Evolutionary conservation across 2,329 filamentous ascomycete species (phyloP), one percentile per base, ranked within the genome.

Genomic region (Cladosporium velox): DNA sequence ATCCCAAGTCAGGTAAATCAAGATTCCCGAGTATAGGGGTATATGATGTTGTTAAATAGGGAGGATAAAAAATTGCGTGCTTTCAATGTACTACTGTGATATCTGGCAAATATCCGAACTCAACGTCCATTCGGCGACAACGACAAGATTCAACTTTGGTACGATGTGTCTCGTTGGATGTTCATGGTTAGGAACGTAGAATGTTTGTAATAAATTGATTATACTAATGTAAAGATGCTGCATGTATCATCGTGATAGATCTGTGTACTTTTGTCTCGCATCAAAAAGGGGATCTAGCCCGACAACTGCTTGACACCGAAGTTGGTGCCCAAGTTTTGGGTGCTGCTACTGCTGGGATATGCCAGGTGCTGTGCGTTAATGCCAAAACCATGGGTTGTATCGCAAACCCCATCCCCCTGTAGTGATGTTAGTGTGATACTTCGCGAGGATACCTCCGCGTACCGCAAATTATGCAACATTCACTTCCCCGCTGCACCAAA

Each of bases 381-480:
- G 1, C 76, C 76, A 34, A 15, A 30, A 1, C 75, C 76, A 58
- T 77, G 66, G 3, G 70, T 73, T 32, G 76, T 77, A 55, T 78
- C 77, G 66, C 77, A 79, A 3, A 79, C 75, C 38, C 75, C 76
- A 66, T 79, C 77, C 12, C 75, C 76, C 74, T 77, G 34, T 10
- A 3, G 15, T 44, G 24, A 15, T 1, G 26, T 57, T 30, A 59
- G 38, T 44, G 21, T 6, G 21, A 38, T 30, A 4, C 8, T 26
- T 24, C 24, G 24, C 24, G 24, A 24, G 24, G 24, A 24, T 24
- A 24, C 24, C 24, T 24, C 24, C 24, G 24, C 24, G 24, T 24
- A 24, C 24, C 24, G 24, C 24, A 24, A 24, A 24, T 24, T 24
- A 24, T 24, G 24, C 24, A 24, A 24, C 24, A 24, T 24, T 24